Evolutionary conservation across 2,329 filamentous ascomycete genomes (phyloP), one percentile per base, ranked within the genome.

Genomic region (Pseudogymnoascus sp.): DNA sequence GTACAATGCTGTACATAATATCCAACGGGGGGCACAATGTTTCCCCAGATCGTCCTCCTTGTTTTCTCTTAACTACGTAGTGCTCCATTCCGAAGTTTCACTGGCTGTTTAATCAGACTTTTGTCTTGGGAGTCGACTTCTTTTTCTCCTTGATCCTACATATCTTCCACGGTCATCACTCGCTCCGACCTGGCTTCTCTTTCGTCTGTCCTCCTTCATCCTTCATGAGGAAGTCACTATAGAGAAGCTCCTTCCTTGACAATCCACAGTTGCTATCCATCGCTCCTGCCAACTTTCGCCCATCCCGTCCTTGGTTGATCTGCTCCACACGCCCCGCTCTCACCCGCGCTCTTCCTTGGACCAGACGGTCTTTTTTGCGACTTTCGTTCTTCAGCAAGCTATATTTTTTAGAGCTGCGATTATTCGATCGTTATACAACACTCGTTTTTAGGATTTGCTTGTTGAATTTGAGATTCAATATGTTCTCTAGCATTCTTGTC

Each of bases 401-500:
- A 29, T 53, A 53, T 53, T 53, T 53, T 53, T 53, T 53, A 31
- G 44, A 53, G 44, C 24, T 53, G 1, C 44, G 24, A 53, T 31
- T 16, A 29, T 31, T 11, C 44, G 16, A 31, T 16, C 14, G 14
- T 31, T 53, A 16, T 31, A 53, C 44, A 31, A 31, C 24, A 31
- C 14, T 53, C 44, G 7, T n/a, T 29, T 53, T 29, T 50, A 11
- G 24, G 44, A 50, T 14, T 50, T 16, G 24, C 24, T 31, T 14
- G 44, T 50, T 50, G 44, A 14, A 24, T 31, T 53, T 4, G 29
- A 16, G 56, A 24, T 37, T 33, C 60, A 62, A 63, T 13, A 72
- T 72, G 70, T 67, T 70, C 42, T 65, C 67, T 14, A 71, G 67
- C 33, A 62, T 64, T 10, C 44, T 71, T 59, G 63, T 67, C 6